Evolutionary conservation across 345 rosid genomes (phyloP), one percentile per base, ranked within the genome.

Genomic region (Chamaenerion angustifolium): DNA sequence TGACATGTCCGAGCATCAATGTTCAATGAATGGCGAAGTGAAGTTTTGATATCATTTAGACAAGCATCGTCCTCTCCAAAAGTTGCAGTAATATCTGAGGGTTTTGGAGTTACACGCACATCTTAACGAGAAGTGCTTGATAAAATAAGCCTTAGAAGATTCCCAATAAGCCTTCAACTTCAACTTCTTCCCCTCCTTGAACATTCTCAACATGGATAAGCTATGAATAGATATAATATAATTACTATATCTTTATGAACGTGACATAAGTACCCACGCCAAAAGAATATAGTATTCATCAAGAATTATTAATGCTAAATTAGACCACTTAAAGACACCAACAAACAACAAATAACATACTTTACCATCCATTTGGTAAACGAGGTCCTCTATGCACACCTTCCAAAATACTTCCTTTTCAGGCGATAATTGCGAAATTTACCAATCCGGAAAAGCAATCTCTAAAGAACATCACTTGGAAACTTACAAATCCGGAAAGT

Each of bases 281-380:
- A 23, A 2, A 23, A 23, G 27, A 23, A 23, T 5, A 23, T 23
- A 5, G 5, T 23, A 23, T 23, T 23, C 27, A 18, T 18, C 37
- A 54, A 11, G 46, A 53, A 16, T 6, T 49, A 7, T 0, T 2
- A 27, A 16, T 23, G 27, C 27, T 2, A 23, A 23, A 23, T 23
- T 5, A 23, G 27, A n/a, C 40, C 19, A 18, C 41, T 6, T 45
- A 42, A 42, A 19, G 16, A 42, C 2, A 21, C 3, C 23, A 23
- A 7, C 44, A 17, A 14, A 51, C 35, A 16, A 42, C 9, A 46
- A 40, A 35, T 52, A 56, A 64, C 76, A 64, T 73, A 90, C 98
- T 81, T 76, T 49, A 80, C 94, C 98, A 92, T 92, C 96, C 96
- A 92, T 1, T 89, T 76, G 98, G 98, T 31, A 92, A 71, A n/a